Evolutionary conservation across 2,329 filamentous ascomycete species (phyloP).

Genomic region (Huntiella savannae): DNA sequence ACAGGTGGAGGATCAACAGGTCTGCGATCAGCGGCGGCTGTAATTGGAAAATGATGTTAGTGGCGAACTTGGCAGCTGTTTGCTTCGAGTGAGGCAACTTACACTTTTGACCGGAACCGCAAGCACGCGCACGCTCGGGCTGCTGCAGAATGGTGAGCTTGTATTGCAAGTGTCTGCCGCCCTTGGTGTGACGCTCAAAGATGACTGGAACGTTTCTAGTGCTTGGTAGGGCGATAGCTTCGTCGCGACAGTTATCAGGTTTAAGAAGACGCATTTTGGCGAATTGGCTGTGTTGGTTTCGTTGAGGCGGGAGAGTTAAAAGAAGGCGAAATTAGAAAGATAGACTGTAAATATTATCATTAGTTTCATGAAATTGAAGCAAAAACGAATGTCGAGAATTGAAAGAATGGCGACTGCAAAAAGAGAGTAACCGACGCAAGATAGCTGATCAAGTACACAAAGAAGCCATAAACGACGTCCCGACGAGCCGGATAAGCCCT

Average conservation of each 20-base stretch:
- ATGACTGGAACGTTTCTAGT: conserved; percentile 1
- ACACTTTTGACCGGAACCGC: conserved; percentile 92
- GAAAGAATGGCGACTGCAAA: too few species aligned
- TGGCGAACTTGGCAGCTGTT: background rate
- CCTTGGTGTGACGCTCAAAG: conserved; percentile 37
- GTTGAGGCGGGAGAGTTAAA: too few species aligned
- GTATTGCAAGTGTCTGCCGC: conserved; percentile 64
- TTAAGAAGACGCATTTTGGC: conserved; percentile 9
- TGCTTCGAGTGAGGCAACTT: conserved; percentile 19
- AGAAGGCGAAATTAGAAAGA: too few species aligned
- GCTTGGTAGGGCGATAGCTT: background rate
- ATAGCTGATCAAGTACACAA: too few species aligned
- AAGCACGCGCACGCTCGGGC: conserved; percentile 82
- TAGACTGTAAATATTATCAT: too few species aligned
- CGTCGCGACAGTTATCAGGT: conserved; percentile 3
- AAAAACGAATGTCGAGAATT: too few species aligned
- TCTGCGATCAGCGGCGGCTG: conserved; percentile 69
- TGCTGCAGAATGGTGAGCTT: conserved; percentile 76
- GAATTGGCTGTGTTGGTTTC: too few species aligned
- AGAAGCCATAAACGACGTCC: too few species aligned
- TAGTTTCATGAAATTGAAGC: too few species aligned
- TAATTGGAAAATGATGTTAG: background rate
- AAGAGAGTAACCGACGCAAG: too few species aligned
- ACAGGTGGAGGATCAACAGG: conserved; percentile 91
- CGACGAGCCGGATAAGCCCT: too few species aligned